Base-by-base conservation (phyloP, 257 asterid species). In the Scutellaria baicalensis region DNA sequence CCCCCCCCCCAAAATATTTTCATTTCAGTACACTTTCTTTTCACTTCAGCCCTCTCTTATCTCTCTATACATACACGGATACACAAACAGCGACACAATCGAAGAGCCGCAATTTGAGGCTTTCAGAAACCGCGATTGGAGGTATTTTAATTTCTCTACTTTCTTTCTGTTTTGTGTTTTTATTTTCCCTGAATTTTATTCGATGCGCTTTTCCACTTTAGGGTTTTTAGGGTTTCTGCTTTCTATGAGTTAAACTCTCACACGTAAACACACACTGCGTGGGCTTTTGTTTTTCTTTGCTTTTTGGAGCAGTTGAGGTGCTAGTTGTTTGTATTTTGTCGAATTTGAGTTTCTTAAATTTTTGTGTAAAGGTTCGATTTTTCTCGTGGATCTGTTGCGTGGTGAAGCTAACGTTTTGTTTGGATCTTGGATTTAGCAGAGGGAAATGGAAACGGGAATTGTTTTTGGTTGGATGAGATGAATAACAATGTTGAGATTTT, bases 211-310 rank as follows among this genome's bases (percentile, higher is more conserved):
- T 62, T 31, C 57, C 58, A 9, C 17, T 64, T 64, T 58, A 72
- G 80, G 75, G 80, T 66, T 81, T 70, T 65, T 70, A 69, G 77
- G 70, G 80, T 74, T 75, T 70, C 74, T 50, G 73, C 59, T 68
- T 71, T 75, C n/a, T 72, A 68, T 11, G 14, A 55, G 71, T 76
- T 63, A 71, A 71, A 62, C 77, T 64, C 79, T n/a, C 55, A 39
- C 11, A 10, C 50, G 48, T 47, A 60, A 54, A 7, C 49, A 35
- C 35, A 21, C 48, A 7, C 56, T 61, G 6, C 50, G 45, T 66
- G 78, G 71, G 75, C 23, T 74, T 72, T 68, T 58, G 35, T 56
- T 68, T 72, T 6, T 18, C 20, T 51, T 6, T 36, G 17, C 21
- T 2, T 33, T 62, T 58, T 55, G 13, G 23, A 50, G 54, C 43